Percentiles rank a stretch among this genome's conserved stretches.
Evolutionary conservation across 2,329 filamentous ascomycete species (phyloP).

Genomic region (Colletotrichum endophyticum): DNA sequence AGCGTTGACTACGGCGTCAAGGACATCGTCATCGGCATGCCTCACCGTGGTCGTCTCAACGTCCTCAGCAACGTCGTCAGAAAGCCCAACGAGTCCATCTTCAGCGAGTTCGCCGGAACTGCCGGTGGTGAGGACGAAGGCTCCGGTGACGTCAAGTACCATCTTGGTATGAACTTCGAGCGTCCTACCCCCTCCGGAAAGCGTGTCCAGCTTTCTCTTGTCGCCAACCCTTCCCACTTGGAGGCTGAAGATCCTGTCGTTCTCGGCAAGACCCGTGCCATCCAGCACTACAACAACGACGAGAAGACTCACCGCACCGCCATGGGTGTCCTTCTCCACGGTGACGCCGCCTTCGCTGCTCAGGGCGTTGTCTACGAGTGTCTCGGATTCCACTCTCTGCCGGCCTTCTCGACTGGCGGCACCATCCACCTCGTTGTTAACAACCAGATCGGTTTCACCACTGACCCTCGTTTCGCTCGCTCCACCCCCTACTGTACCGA

Average conservation of each 20-base stretch:
- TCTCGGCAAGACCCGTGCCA: conserved; percentile 94
- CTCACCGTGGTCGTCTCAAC: conserved; percentile 96
- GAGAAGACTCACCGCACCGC: conserved; percentile 87
- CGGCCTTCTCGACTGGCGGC: conserved; percentile 95
- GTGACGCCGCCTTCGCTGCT: conserved; percentile 94
- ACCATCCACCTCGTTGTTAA: conserved; percentile 98
- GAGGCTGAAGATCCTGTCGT: conserved; percentile 99
- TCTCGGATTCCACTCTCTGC: conserved; percentile 94
- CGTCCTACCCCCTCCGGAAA: conserved; percentile 97
- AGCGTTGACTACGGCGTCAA: conserved; percentile 98
- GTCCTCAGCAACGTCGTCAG: conserved; percentile 98
- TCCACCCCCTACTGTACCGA: conserved; percentile 99
- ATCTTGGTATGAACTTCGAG: conserved; percentile 99
- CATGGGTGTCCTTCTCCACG: conserved; percentile 95
- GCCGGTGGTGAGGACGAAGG: conserved; percentile 90
- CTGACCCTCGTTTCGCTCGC: conserved; percentile 94
- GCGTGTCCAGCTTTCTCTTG: conserved; percentile 97
- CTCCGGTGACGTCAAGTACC: conserved; percentile 98
- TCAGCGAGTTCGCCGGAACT: conserved; percentile 94
- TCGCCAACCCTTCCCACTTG: conserved; percentile 97
- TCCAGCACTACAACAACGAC: conserved; percentile 98
- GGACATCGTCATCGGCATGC: conserved; percentile 99
- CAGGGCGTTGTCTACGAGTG: conserved; percentile 99
- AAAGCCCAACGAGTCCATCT: conserved; percentile 99
- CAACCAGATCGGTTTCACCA: conserved; percentile 99